Evolutionary conservation across 2,329 filamentous ascomycete species (phyloP), one percentile per base, ranked within the genome.

Genomic region (Trichoderma guizhouense): DNA sequence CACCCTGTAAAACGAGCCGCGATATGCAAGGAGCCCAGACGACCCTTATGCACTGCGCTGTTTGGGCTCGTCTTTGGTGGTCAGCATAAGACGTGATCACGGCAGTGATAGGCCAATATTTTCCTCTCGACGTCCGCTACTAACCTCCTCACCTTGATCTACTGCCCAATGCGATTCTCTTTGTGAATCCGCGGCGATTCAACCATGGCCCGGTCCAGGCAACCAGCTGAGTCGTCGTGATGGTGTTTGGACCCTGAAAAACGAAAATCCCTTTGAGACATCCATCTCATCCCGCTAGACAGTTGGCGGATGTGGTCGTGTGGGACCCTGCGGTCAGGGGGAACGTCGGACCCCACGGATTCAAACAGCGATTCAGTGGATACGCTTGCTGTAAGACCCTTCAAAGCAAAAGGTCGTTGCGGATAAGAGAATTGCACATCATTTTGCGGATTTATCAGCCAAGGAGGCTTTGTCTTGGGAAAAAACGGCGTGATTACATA

Each of bases 281-380:
- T 62, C 57, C 66, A 34, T 69, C 43, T 28, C 57, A 53, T 69
- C 55, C 66, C 21, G 28, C 66, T 69, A 69, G 66, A 53, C 66
- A 69, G 39, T 58, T 51, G 57, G 66, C 65, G 55, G 57, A 39
- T 62, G 66, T 69, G n/a, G 39, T 43, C 3, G 39, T 43, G 39
- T 43, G 57, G 57, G 21, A 26, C 66, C 11, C 7, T 30, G 64
- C 55, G 39, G 57, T 57, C 55, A 69, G 66, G 55, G 55, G 55
- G 66, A 58, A 51, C 14, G 64, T n/a, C 21, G 57, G 66, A 69
- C 66, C 66, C 66, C 66, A 69, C 64, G 66, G 57, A 69, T 69
- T 47, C 57, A 69, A 60, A 30, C 66, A 58, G n/a, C 66, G 57
- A 69, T 62, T 62, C 39, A 47, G 66, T 62, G 66, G 66, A 36